Evolutionary conservation across 2,329 filamentous ascomycete species (phyloP).

Genomic region (Ilyonectria sp.): DNA sequence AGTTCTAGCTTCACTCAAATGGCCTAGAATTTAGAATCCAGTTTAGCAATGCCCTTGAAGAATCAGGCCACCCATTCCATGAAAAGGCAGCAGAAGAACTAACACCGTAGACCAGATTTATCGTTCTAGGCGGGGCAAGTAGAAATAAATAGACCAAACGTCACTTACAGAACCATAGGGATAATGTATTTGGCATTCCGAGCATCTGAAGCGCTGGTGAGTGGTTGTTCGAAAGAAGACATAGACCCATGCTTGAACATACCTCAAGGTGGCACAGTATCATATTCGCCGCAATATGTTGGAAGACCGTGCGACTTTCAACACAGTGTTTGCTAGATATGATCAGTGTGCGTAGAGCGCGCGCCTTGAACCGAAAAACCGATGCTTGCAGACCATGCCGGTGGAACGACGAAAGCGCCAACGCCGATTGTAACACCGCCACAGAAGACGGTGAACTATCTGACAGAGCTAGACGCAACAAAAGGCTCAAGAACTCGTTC

Average conservation of each 20-base stretch:
- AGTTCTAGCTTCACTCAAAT: slow-evolving; percentile 15
- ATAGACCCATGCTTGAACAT: slow-evolving; percentile 13
- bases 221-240: slow-evolving; percentile 13
- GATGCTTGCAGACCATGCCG: too few species aligned
- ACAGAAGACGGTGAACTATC: too few species aligned
- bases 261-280: slow-evolving; percentile 13
- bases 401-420: too few species aligned
- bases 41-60: slow-evolving; percentile 14
- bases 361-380: too few species aligned
- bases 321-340: slow-evolving; percentile 2
- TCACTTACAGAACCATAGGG: slow-evolving; percentile 14
- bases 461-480: too few species aligned
- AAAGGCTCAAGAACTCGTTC: too few species aligned
- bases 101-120: slow-evolving; percentile 11
- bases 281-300: slow-evolving; percentile 8
- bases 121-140: slow-evolving; percentile 10
- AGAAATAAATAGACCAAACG: slow-evolving; percentile 14
- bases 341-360: slow-evolving; percentile 5
- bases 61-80: slow-evolving; percentile 13
- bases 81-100: slow-evolving; percentile 11
- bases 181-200: slow-evolving; percentile 14
- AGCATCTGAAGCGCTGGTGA: slow-evolving; percentile 13
- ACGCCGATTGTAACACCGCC: too few species aligned
- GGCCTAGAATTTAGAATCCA: slow-evolving; percentile 14
- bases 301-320: slow-evolving; percentile 6